Conservation (phyloP, 129 eudicot genomes). For the Artemisia argyi region DNA sequence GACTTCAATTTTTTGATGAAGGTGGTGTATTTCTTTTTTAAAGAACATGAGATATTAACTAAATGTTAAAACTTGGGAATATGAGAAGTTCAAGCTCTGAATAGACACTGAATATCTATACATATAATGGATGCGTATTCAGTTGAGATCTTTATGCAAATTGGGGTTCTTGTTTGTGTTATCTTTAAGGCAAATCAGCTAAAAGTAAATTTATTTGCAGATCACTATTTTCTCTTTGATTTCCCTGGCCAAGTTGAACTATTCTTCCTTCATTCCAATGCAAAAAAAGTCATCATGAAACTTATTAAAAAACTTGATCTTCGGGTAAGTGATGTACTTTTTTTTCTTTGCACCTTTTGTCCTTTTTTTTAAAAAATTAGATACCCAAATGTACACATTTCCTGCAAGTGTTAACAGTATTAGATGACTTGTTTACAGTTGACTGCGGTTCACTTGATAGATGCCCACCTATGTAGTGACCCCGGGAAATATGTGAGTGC, state of each 20-base stretch:
- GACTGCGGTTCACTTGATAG: conserved; percentile 83
- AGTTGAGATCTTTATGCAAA: neutral
- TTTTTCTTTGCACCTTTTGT: neutral
- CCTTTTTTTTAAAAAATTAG: neutral
- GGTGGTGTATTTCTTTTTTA: too few relatives aligned
- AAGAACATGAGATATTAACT: too few relatives aligned
- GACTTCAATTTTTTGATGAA: too few relatives aligned
- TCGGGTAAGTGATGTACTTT: conserved; percentile 43
- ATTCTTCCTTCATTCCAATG: conserved; percentile 87
- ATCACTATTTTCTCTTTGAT: conserved; percentile 94
- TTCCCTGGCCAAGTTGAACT: conserved; percentile 96
- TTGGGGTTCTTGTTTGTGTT: neutral
- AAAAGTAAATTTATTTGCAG: conserved; percentile 38
- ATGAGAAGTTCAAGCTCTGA: too few relatives aligned
- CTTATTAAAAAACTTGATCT: conserved; percentile 79
- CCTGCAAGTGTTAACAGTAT: conserved; percentile 6
- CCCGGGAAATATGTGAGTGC: conserved; percentile 94
- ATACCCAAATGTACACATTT: neutral
- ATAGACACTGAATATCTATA: too few relatives aligned
- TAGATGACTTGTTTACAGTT: conserved; percentile 47
- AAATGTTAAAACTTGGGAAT: too few relatives aligned
- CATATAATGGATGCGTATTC: too few relatives aligned
- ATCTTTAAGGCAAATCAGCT: neutral
- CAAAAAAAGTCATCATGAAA: conserved; percentile 71
- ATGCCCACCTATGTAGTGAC: conserved; percentile 93